Evolutionary conservation across 352 stramenopile genomes (phyloP), one percentile per base, ranked within the genome.

Genomic region (Phytophthora niederhauseri): DNA sequence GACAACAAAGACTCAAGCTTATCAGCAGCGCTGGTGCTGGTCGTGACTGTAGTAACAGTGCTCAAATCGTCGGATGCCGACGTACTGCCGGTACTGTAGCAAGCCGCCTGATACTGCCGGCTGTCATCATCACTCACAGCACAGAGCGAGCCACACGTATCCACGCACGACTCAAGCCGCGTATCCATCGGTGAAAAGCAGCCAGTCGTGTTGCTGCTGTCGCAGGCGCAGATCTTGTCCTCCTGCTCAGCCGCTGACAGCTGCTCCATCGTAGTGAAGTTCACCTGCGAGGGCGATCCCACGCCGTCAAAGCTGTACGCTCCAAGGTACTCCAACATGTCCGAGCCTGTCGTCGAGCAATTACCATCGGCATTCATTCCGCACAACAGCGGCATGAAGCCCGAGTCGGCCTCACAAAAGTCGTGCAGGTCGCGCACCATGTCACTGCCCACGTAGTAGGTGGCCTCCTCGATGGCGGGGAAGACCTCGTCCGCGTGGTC

Each of bases 381-480:
- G 68, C 87, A 94, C 24, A 89, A 14, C 6, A 89, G 56, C 28
- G 80, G 59, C 61, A 70, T 63, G 30, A 92, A 86, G 17, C 65
- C 78, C 14, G 69, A 66, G 57, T 95, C 87, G 20, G 66, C 75
- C 38, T 82, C 73, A 56, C 83, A 93, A 54, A 81, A 93, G 62
- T 92, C 85, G 63, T 92, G 91, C 22, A 95, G 65, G 53, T 95
- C 85, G 6, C 82, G 81, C 3, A 91, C 75, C 59, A 77, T 78
- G 64, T 95, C 84, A 22, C 73, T 81, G 24, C 85, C 81, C 36
- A 93, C 70, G 57, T 85, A 93, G 65, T 87, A 93, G 19, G 76
- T 91, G 12, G 77, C 76, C 48, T 89, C 84, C 57, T 93, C 85
- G 26, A 92, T 82, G 1, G 82, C 81, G 17, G 87, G 82, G 48